A percentile compares a stretch with the other conserved stretches of the same genome.
phyloP scores from a whole-genome alignment of 1,284 basidiomycete genomes.

The Lignosus rhinocerotis region DNA sequence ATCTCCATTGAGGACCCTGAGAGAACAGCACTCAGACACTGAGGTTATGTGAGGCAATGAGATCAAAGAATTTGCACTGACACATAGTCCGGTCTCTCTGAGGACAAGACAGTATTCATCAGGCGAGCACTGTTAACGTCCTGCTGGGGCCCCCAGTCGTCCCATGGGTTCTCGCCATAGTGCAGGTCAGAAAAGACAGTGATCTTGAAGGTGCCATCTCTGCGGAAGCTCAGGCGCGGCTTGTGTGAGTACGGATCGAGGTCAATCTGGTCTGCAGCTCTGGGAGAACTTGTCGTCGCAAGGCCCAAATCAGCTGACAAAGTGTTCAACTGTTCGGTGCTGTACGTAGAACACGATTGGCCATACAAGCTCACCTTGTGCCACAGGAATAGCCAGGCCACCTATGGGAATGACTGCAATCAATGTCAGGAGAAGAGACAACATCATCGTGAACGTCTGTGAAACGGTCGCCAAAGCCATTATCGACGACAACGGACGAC shows the following conservation, averaged over 20 bases:
- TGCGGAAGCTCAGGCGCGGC: constrained; percentile 31
- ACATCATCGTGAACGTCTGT: background rate
- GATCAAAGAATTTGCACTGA: constrained; percentile 32
- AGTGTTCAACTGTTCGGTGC: too few relatives aligned
- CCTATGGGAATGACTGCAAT: background rate
- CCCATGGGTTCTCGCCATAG: constrained; percentile 71
- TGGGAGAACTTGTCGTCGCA: background rate
- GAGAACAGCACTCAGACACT: background rate
- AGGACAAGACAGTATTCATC: constrained; percentile 51
- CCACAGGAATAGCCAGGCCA: constrained; percentile 4
- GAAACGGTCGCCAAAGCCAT: background rate
- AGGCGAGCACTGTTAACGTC: constrained; percentile 57
- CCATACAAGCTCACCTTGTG: constrained; percentile 3
- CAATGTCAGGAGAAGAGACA: background rate
- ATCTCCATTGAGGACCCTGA: constrained; percentile 58
- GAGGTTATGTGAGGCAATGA: background rate
- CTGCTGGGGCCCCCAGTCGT: constrained; percentile 62
- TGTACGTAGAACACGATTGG: background rate
- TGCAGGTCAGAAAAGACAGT: constrained; percentile 71
- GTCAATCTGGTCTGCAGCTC: constrained; percentile 2
- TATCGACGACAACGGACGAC: background rate
- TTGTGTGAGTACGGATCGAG: constrained; percentile 31
- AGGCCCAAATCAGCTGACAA: background rate
- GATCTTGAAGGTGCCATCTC: constrained; percentile 62
- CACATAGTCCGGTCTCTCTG: constrained; percentile 67